These are phyloP conservation scores for Staphylotrichum tortipilum DNA, from an alignment of 495 filamentous ascomycete genomes.

Conservation along the genomic window DNA sequence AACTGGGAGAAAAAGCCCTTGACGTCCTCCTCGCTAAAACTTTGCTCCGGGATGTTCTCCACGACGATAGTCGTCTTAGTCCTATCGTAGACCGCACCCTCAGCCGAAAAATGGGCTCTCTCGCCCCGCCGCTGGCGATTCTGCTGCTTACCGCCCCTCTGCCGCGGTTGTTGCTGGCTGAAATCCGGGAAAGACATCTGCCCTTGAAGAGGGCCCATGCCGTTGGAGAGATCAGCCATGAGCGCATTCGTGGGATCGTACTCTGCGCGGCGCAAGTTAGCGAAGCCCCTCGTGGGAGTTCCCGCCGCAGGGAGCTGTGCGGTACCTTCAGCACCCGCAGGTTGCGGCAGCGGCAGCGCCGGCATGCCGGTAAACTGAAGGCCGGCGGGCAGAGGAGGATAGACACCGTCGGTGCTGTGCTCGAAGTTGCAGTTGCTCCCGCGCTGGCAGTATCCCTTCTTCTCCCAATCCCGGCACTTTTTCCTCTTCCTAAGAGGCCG, in stretches of 20 bases:
- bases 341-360: not conserved
- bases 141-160: slow-evolving; percentile 16
- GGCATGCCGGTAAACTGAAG: not conserved
- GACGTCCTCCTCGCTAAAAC: slow-evolving; percentile 65
- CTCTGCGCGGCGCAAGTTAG: slow-evolving; percentile 44
- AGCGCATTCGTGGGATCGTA: slow-evolving; percentile 71
- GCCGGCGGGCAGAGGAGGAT: slow-evolving; percentile 6
- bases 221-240: slow-evolving; percentile 16
- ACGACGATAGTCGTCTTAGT: slow-evolving; percentile 77
- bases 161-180: slow-evolving; percentile 1
- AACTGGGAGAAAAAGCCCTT: slow-evolving; percentile 79
- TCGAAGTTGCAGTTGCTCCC: slow-evolving; percentile 68
- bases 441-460: slow-evolving; percentile 74
- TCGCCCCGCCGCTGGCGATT: slow-evolving; percentile 23
- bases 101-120: slow-evolving; percentile 58
- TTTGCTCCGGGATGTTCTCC: slow-evolving; percentile 85
- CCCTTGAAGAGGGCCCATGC: not conserved
- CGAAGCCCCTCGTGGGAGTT: not conserved
- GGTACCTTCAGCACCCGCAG: slow-evolving; percentile 28
- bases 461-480: slow-evolving; percentile 81
- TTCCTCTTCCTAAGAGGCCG: slow-evolving; percentile 30
- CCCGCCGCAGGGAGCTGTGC: not conserved
- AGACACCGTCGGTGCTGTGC: slow-evolving; percentile 47
- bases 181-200: slow-evolving; percentile 1
- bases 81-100: slow-evolving; percentile 65